phyloP scores from a whole-genome alignment of 2,329 filamentous ascomycete species.

The Diaporthe helianthi region DNA sequence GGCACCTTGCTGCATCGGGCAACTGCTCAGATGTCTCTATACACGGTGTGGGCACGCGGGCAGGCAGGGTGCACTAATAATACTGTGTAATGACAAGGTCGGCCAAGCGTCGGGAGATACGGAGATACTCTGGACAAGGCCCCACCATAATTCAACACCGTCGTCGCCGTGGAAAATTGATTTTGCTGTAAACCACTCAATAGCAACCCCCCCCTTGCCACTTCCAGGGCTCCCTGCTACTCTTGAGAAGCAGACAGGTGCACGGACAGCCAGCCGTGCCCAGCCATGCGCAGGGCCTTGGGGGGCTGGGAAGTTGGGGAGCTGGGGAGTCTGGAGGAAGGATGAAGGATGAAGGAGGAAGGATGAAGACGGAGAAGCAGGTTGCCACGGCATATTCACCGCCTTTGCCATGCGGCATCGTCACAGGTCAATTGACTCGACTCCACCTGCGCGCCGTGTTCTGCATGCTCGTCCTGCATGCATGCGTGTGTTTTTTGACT shows the following conservation, averaged over 20 bases:
- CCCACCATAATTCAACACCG: conserved; percentile 4
- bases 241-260: neutral
- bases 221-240: too few species aligned
- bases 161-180: conserved; percentile 15
- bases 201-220: neutral
- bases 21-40: conserved; percentile 23
- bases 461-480: too few species aligned
- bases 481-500: too few species aligned
- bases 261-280: conserved; percentile 5
- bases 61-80: neutral
- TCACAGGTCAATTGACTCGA: conserved; percentile 27
- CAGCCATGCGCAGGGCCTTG: neutral
- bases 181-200: conserved; percentile 1
- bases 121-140: neutral
- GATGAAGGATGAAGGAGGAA: neutral
- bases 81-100: neutral
- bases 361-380: too few species aligned
- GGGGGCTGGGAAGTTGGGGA: too few species aligned
- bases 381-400: conserved; percentile 22
- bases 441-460: conserved; percentile 15
- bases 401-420: conserved; percentile 22
- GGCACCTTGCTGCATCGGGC: conserved; percentile 9
- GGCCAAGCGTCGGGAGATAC: conserved; percentile 13
- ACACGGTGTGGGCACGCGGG: neutral
- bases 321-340: too few species aligned